Conservation (phyloP, 345 rosid genomes). For the Conringia planisiliqua region DNA sequence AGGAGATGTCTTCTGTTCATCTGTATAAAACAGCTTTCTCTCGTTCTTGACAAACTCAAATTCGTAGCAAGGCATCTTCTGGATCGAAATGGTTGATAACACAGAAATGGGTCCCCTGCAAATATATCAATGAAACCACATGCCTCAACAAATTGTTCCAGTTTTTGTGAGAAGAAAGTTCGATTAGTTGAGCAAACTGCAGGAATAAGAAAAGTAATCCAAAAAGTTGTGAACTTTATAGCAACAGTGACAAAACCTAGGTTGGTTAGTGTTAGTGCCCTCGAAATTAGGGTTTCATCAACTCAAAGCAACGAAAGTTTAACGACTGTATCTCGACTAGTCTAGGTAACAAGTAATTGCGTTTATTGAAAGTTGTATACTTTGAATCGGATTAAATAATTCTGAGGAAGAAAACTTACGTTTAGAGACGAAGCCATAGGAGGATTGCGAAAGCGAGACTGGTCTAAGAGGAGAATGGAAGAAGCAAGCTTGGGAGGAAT, state of each 20-base stretch:
- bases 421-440: conserved; percentile 1
- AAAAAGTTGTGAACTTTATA: conserved; percentile 12
- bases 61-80: conserved; percentile 26
- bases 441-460: conserved; percentile 6
- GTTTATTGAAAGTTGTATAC: neutral
- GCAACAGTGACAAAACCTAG: neutral
- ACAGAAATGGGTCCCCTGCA: conserved; percentile 17
- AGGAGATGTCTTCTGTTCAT: conserved; percentile 27
- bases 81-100: conserved; percentile 11
- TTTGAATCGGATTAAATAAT: neutral
- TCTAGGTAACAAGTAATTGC: neutral
- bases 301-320: conserved; percentile 2
- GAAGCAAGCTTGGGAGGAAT: conserved; percentile 28
- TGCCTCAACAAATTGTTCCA: neutral
- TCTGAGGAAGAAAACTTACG: conserved; percentile 17
- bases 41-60: conserved; percentile 27
- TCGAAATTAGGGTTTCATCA: neutral
- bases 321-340: neutral
- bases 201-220: neutral
- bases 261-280: neutral
- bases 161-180: neutral
- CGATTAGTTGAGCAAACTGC: neutral
- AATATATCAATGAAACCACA: conserved; percentile 3
- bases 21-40: conserved; percentile 26
- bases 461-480: conserved; percentile 14